phyloP scores from a whole-genome alignment of 2,329 filamentous ascomycete genomes.

The Arthrobotrys megalospora region DNA sequence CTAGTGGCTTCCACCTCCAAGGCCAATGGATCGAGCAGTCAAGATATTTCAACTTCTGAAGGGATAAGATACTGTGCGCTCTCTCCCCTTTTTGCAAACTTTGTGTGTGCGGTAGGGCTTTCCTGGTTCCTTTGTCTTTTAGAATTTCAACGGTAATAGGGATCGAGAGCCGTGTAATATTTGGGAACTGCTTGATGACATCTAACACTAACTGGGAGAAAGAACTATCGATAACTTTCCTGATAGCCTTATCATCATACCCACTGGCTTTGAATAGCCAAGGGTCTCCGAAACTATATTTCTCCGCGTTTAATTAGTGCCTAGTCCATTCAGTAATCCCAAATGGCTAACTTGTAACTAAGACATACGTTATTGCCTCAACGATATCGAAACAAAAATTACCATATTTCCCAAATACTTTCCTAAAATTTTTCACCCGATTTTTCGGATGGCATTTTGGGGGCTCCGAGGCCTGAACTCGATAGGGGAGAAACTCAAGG shows the following conservation, averaged over 20 bases:
- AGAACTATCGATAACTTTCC: no score
- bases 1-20: no score
- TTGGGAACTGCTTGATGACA: conserved; percentile 12
- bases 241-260: no score
- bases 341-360: not conserved
- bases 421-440: not conserved
- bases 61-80: not conserved
- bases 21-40: not conserved
- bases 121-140: no score
- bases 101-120: not conserved
- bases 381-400: not conserved
- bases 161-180: not conserved
- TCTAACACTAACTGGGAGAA: not conserved
- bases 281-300: no score
- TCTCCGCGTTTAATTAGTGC: not conserved
- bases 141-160: not conserved
- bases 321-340: not conserved
- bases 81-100: no score
- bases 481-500: not conserved
- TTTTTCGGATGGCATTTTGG: not conserved
- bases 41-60: not conserved
- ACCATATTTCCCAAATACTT: not conserved
- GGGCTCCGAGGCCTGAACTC: not conserved
- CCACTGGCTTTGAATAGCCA: no score
- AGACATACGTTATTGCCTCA: not conserved